phyloP scores from a whole-genome alignment of 2,329 filamentous ascomycete species.

The Cyanodermella asteris region DNA sequence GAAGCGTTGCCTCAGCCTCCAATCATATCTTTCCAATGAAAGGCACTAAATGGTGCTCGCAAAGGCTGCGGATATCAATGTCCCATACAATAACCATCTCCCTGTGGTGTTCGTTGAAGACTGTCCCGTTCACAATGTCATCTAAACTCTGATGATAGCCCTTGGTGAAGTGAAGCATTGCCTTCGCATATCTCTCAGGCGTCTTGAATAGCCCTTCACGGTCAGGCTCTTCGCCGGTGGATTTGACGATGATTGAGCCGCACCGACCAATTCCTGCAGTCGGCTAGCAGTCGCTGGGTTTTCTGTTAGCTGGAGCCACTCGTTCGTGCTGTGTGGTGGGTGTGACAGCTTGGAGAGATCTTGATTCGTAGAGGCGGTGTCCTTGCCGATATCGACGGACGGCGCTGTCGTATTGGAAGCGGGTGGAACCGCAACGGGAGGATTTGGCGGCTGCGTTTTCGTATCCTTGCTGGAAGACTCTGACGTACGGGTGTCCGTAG shows the following conservation, averaged over 20 bases:
- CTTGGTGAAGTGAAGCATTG: conserved; percentile 86
- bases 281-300: no score
- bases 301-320: no score
- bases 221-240: conserved; percentile 43
- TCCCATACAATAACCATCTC: conserved; percentile 97
- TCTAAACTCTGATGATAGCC: conserved; percentile 89
- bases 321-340: no score
- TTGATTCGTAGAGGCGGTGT: no score
- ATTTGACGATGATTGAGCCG: conserved; percentile 37
- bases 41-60: conserved; percentile 92
- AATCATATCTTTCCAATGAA: conserved; percentile 68
- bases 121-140: conserved; percentile 78
- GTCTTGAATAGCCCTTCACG: conserved; percentile 41
- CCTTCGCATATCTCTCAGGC: conserved; percentile 79
- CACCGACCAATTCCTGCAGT: no score
- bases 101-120: conserved; percentile 92
- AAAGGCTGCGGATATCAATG: conserved; percentile 84
- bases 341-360: no score
- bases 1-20: background rate
- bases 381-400: no score
- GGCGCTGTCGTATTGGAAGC: no score
- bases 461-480: no score
- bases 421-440: no score
- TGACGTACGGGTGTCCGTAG: no score
- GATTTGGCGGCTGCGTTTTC: no score